These are phyloP conservation scores for Choanephora cucurbitarum DNA, from an alignment of 371 early-diverging fungal species.

Conservation along the genomic window DNA sequence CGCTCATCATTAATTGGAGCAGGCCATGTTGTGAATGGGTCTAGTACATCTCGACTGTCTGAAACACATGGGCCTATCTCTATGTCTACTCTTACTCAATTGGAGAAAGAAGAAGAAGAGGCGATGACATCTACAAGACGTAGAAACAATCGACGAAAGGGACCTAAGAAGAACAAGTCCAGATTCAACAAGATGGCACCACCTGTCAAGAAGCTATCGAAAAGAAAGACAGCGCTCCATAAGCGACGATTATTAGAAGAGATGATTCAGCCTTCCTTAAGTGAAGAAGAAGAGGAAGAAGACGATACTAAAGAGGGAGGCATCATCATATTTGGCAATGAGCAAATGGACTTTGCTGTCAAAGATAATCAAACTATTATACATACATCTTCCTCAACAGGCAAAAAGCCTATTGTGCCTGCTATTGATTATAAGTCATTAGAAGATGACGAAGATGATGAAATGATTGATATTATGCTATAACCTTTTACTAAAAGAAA, in stretches of 20 bases:
- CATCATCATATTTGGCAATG: constrained; percentile 25
- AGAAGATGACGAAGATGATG: constrained; percentile 25
- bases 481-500: constrained; percentile 2
- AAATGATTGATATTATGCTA: constrained; percentile 40
- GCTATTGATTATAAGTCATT: background rate
- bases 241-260: constrained; percentile 29
- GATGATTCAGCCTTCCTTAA: constrained; percentile 20
- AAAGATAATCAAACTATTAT: constrained; percentile 35
- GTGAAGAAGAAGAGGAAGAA: constrained; percentile 18
- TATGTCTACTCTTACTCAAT: constrained; percentile 19
- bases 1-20: background rate
- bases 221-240: constrained; percentile 21
- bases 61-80: constrained; percentile 18
- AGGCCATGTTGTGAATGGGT: constrained; percentile 19
- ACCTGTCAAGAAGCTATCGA: constrained; percentile 13
- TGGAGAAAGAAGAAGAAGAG: constrained; percentile 10
- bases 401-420: background rate
- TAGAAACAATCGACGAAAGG: constrained; percentile 3
- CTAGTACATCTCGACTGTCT: constrained; percentile 6
- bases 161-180: background rate
- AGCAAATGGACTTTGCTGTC: constrained; percentile 26
- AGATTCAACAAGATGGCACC: constrained; percentile 12
- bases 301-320: constrained; percentile 2
- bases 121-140: background rate
- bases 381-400: constrained; percentile 10